phyloP scores from a whole-genome alignment of 768 basidiomycete genomes.

The Naganishia vaughanmartiniae region DNA sequence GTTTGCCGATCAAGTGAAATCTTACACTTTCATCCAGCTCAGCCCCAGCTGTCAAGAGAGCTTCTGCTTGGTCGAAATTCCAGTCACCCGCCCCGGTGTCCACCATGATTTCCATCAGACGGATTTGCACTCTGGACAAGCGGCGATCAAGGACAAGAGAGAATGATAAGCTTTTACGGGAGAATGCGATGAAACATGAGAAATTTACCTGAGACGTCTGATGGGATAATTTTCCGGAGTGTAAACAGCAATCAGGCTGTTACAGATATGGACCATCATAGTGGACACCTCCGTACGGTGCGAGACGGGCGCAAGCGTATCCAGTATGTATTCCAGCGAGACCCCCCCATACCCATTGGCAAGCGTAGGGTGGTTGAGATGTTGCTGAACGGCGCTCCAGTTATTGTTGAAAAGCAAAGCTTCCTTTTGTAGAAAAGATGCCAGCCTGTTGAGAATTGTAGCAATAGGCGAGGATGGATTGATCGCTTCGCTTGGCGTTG shows the following conservation, averaged over 20 bases:
- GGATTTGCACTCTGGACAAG: conserved; percentile 57
- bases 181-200: conserved; percentile 62
- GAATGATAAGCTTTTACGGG: conserved; percentile 53
- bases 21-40: background rate
- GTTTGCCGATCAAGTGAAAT: too few relatives aligned
- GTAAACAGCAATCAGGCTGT: conserved; percentile 34
- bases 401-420: conserved; percentile 12
- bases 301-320: conserved; percentile 33
- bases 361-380: background rate
- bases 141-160: too few relatives aligned
- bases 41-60: background rate
- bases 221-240: conserved; percentile 31
- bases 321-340: conserved; percentile 45
- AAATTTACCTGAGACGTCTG: conserved; percentile 33
- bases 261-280: conserved; percentile 29
- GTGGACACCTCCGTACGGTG: conserved; percentile 32
- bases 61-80: background rate
- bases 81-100: background rate
- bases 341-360: conserved; percentile 32
- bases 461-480: background rate
- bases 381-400: background rate
- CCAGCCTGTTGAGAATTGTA: conserved; percentile 9
- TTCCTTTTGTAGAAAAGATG: conserved; percentile 26
- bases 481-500: background rate
- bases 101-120: conserved; percentile 59